These are phyloP conservation scores for Kwoniella botswanensis DNA, from an alignment of 768 basidiomycete genomes.

Conservation along the genomic window DNA sequence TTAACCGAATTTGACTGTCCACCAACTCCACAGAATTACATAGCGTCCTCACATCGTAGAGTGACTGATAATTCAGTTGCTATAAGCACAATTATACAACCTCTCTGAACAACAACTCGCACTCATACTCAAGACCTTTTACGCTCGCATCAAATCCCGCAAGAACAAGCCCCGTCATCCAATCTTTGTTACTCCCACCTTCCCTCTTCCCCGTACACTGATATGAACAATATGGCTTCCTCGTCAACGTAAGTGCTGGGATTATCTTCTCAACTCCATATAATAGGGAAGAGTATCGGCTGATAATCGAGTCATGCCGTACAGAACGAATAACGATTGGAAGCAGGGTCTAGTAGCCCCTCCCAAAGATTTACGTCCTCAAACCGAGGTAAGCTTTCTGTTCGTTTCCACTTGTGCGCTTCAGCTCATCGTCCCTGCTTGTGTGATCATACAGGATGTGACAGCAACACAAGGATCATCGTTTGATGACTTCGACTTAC, in stretches of 20 bases:
- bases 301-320: no score
- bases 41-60: neutral
- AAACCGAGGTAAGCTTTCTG: constrained; percentile 70
- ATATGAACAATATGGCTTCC: constrained; percentile 40
- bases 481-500: constrained; percentile 91
- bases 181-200: neutral
- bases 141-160: neutral
- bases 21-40: neutral
- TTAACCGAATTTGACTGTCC: neutral
- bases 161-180: no score
- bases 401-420: neutral
- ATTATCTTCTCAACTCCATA: neutral
- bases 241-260: constrained; percentile 41
- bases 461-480: constrained; percentile 89
- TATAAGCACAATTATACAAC: neutral
- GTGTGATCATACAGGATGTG: constrained; percentile 67
- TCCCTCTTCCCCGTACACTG: neutral
- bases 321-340: constrained; percentile 62
- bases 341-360: constrained; percentile 79
- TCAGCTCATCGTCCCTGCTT: neutral
- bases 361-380: constrained; percentile 88
- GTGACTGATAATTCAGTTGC: neutral
- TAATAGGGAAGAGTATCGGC: no score
- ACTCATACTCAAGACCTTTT: neutral
- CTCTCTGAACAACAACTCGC: neutral